Evolutionary conservation across 306 rosid species (phyloP).

Genomic region (Fragaria ananassa): DNA sequence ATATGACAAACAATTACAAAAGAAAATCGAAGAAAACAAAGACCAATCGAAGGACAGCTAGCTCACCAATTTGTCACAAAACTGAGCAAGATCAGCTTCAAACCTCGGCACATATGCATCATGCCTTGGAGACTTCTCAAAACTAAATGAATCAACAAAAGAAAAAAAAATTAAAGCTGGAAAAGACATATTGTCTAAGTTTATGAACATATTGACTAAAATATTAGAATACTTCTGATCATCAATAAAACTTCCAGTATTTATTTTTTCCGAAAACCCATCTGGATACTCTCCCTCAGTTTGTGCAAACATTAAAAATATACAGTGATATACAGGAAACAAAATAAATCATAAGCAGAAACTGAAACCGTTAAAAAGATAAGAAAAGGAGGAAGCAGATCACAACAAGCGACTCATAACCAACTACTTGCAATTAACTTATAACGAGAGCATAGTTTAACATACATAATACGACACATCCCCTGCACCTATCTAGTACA

Average conservation of each 20-base stretch:
- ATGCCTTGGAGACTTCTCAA: slow-evolving; percentile 91
- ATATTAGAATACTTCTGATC: not conserved
- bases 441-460: not conserved
- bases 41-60: not conserved
- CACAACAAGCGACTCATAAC: not conserved
- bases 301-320: not conserved
- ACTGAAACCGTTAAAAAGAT: not conserved
- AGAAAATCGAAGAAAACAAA: slow-evolving; percentile 5
- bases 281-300: not conserved
- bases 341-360: not conserved
- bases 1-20: not conserved
- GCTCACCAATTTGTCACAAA: slow-evolving; percentile 92
- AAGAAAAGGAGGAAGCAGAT: not conserved
- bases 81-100: slow-evolving; percentile 92
- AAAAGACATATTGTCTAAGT: not conserved
- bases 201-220: too few species aligned
- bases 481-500: not conserved
- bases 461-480: not conserved
- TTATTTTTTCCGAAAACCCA: not conserved
- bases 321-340: not conserved
- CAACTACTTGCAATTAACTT: not conserved
- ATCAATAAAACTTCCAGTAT: not conserved
- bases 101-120: slow-evolving; percentile 75
- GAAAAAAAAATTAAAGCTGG: slow-evolving; percentile 15
- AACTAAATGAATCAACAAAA: slow-evolving; percentile 45